Base-by-base conservation (phyloP, 169 alveolate genomes). In the Eimeria zaria region DNA sequence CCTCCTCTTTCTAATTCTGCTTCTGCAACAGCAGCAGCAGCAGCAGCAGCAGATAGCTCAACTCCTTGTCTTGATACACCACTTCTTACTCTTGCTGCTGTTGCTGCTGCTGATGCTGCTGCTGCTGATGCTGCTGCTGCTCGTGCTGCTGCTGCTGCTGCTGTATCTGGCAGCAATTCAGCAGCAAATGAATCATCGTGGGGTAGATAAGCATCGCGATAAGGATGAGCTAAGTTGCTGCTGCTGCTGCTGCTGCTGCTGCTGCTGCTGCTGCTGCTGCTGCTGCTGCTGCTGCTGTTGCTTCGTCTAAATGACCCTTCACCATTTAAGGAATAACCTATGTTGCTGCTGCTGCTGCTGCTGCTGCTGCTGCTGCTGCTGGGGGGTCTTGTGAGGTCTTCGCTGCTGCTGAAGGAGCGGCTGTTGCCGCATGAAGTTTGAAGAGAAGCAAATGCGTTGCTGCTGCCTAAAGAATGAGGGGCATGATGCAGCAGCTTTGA, bases 381-480 rank as follows among this genome's bases (percentile, higher is more conserved):
- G 62, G 4, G 58, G 24, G 58, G 88, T 30, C 88, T 78, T 48
- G 53, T 44, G 18, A 78, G 33, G 88, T 78, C 88, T 78, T 39
- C 88, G 88, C 88, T 78, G 88, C 88, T 78, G 88, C 88, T 78
- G 64, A 78, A 7, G 7, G 88, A 78, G 88, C 88, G 88, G 88
- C 88, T 78, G 58, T 58, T 58, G 41, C 88, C 88, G 62, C 88
- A 78, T 2, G 88, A 78, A 55, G 88, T 78, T 33, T 39, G 88
- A 3, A 58, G 22, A 46, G 88, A 78, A 20, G 64, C 62, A 4
- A 78, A 33, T 16, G 88, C 88, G 62, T 27, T 62, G 88, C 46
- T 78, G 88, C 64, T 78, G 62, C 51, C 51, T 8, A 78, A 62
- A 39, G 88, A 78, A 27, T 78, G 88, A n/a, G 88, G 88, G 12